Conservation (phyloP, 108 stramenopile genomes). For the Craspedostauros australis region DNA sequence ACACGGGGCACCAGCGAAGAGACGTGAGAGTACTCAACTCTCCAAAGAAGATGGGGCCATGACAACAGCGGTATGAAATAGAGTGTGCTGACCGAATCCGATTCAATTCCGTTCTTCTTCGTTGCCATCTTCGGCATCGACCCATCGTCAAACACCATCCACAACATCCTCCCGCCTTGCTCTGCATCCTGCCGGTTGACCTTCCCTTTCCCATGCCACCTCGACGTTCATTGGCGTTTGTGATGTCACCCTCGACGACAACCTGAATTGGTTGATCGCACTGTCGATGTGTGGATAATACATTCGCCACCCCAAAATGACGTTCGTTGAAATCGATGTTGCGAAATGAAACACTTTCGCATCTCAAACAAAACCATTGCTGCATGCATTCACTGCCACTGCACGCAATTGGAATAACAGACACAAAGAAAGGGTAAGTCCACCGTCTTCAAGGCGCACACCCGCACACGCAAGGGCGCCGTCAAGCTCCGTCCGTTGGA, state of each 20-base stretch:
- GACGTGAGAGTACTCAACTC: not conserved
- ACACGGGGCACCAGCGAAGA: not conserved
- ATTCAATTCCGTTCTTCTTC: constrained; percentile 7
- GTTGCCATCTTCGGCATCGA: constrained; percentile 6
- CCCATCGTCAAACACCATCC: too few relatives aligned
- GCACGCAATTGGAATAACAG: constrained; percentile 32
- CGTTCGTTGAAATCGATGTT: not conserved
- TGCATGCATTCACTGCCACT: not conserved
- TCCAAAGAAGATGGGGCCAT: not conserved
- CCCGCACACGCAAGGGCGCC: constrained; percentile 95
- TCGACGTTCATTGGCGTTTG: constrained; percentile 1
- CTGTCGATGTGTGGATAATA: not conserved
- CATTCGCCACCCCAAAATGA: not conserved
- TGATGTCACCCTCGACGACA: not conserved
- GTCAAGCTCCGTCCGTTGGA: constrained; percentile 95
- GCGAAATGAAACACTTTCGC: not conserved
- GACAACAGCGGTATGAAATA: not conserved
- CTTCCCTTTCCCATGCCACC: not conserved
- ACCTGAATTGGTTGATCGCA: not conserved
- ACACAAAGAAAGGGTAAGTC: constrained; percentile 97
- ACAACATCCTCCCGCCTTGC: too few relatives aligned
- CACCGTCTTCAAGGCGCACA: constrained; percentile 95
- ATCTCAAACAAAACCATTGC: not conserved
- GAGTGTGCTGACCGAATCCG: not conserved
- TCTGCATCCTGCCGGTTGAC: too few relatives aligned